Evolutionary conservation across 2,329 filamentous ascomycete genomes (phyloP).

Genomic region (Ophiocordyceps sinensis): DNA sequence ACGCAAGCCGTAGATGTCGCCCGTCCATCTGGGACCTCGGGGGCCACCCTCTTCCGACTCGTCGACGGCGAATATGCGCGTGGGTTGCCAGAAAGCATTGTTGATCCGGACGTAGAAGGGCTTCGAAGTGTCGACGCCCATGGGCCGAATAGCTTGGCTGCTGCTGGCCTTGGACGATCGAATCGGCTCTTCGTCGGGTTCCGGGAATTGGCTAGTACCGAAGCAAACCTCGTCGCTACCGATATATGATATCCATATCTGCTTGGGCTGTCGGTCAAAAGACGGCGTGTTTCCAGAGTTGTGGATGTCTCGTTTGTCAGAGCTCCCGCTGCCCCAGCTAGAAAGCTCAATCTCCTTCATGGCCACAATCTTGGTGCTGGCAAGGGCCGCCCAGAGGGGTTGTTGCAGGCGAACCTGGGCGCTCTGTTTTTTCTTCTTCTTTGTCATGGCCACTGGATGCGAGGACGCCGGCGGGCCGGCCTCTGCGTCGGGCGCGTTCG

Average conservation of each 20-base stretch:
- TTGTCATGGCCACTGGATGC: slow-evolving; percentile 32
- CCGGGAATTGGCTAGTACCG: slow-evolving; percentile 51
- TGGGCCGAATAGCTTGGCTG: slow-evolving; percentile 19
- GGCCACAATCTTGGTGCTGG: slow-evolving; percentile 92
- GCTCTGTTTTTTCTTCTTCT: slow-evolving; percentile 82
- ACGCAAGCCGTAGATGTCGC: slow-evolving; percentile 54
- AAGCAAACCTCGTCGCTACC: slow-evolving; percentile 67
- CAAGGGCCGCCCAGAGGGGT: slow-evolving; percentile 85
- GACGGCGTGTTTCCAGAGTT: slow-evolving; percentile 57
- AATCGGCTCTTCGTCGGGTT: slow-evolving; percentile 21
- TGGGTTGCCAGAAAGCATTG: slow-evolving; percentile 66
- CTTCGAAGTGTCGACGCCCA: slow-evolving; percentile 51
- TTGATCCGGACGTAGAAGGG: slow-evolving; percentile 71
- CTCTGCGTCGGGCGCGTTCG: slow-evolving; percentile 39
- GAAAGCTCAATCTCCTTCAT: slow-evolving; percentile 83
- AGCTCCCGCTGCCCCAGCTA: slow-evolving; percentile 57
- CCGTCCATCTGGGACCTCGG: slow-evolving; percentile 47
- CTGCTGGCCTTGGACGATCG: slow-evolving; percentile 12
- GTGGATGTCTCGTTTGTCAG: slow-evolving; percentile 65
- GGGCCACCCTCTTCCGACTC: slow-evolving; percentile 16
- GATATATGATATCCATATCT: slow-evolving; percentile 72
- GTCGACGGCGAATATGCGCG: slow-evolving; percentile 45
- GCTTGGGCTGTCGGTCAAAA: slow-evolving; percentile 53
- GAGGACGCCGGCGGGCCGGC: slow-evolving; percentile 19
- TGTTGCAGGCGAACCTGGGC: slow-evolving; percentile 82